Percentiles rank a stretch among this genome's conserved stretches.
Evolutionary conservation across 1,284 basidiomycete species (phyloP).

Genomic region (Heterobasidion irregulare): DNA sequence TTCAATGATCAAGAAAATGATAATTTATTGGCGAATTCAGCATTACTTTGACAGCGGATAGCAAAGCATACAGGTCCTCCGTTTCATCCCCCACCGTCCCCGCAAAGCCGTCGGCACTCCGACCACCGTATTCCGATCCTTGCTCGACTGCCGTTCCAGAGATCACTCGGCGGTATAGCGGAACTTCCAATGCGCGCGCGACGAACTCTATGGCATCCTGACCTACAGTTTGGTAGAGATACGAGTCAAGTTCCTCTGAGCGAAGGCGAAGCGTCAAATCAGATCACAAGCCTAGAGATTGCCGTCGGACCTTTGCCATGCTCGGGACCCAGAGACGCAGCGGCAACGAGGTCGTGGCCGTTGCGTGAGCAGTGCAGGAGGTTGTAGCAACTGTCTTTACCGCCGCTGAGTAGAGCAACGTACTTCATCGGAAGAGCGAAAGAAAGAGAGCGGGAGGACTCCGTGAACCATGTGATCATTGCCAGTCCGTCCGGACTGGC

Average conservation of each 20-base stretch:
- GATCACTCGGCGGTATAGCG: slow-evolving; percentile 80
- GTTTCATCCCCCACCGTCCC: slow-evolving; percentile 86
- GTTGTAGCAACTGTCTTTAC: slow-evolving; percentile 98
- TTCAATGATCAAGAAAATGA: neutral
- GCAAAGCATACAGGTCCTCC: slow-evolving; percentile 83
- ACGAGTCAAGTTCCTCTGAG: slow-evolving; percentile 96
- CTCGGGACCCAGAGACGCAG: slow-evolving; percentile 83
- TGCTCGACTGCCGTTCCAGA: slow-evolving; percentile 77
- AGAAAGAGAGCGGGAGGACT: neutral
- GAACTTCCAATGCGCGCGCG: slow-evolving; percentile 79
- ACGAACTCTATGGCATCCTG: slow-evolving; percentile 90
- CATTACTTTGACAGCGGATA: slow-evolving; percentile 72
- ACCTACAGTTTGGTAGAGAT: slow-evolving; percentile 97
- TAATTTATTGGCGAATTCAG: neutral
- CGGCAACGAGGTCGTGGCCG: slow-evolving; percentile 83
- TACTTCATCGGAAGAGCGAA: slow-evolving; percentile 66
- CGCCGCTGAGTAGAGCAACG: slow-evolving; percentile 91
- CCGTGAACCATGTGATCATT: too few species aligned
- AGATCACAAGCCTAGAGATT: slow-evolving; percentile 9
- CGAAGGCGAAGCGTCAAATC: neutral
- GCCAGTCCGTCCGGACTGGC: neutral
- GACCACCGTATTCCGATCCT: slow-evolving; percentile 78
- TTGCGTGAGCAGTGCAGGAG: slow-evolving; percentile 84
- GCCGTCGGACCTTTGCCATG: slow-evolving; percentile 68
- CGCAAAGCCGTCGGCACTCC: slow-evolving; percentile 32